Evolutionary conservation across 164 flowering plant genomes (phyloP), one percentile per base, ranked within the genome.

Genomic region (Magnolia officinalis): DNA sequence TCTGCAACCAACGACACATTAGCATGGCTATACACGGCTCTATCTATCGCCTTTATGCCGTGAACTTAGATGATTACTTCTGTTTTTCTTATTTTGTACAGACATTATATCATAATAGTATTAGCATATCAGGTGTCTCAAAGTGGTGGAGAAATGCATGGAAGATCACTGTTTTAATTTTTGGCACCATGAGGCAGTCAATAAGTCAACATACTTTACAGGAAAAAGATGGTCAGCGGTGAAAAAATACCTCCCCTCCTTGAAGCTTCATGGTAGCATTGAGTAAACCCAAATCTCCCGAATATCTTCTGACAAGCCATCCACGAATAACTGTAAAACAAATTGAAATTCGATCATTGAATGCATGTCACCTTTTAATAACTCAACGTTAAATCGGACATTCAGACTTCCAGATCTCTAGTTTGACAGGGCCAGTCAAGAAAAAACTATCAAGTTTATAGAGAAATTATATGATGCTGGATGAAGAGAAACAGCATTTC

Each of bases 291-390:
- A 88, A 74, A 78, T 91, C 87, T 70, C 96, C 93, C 19, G 98
- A 90, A 83, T 92, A 93, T 86, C 96, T 89, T 83, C 98, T 84
- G 51, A 96, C 98, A 73, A 94, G 80, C 93, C 97, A 94, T 75
- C 99, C 98, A 76, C 98, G 99, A 81, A 96, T 88, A 69, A 86
- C 98, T 94, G 88, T 82, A 81, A 77, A 61, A 74, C 69, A 66
- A 14, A 66, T 66, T 8, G 26, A 23, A 8, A 6, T 2, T 66
- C n/a, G 65, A n/a, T 16, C 20, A 66, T 26, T 13, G 2, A 21
- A 66, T 66, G 31, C 61, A 63, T 13, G 21, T 63, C 65, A 63
- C 8, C 21, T 37, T 37, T 37, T 37, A 37, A 37, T 37, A 37
- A 37, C 61, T 11, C 61, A 1, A 2, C 13, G 11, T 55, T 55